Conservation (phyloP, 306 rosid species). For the Malus asiatica region DNA sequence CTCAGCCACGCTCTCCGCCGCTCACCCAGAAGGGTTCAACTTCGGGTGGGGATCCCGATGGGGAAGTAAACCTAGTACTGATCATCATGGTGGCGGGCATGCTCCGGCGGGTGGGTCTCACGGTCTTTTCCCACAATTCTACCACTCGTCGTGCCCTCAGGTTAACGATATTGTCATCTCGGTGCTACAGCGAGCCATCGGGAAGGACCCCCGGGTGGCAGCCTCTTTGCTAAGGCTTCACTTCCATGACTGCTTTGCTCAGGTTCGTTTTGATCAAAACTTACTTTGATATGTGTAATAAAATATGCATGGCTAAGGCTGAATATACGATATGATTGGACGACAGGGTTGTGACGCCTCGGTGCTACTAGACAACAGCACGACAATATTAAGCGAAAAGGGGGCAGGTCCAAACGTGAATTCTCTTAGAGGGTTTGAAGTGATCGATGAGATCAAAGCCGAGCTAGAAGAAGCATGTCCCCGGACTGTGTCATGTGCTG, state of each 20-base stretch:
- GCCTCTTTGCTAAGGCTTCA: slow-evolving; percentile 84
- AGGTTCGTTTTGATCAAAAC: slow-evolving; percentile 23
- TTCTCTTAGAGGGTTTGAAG: slow-evolving; percentile 66
- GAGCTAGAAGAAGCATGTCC: slow-evolving; percentile 73
- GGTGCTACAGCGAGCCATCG: slow-evolving; percentile 57
- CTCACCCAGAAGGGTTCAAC: slow-evolving; percentile 50
- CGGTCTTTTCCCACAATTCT: slow-evolving; percentile 58
- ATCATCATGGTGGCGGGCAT: slow-evolving; percentile 11
- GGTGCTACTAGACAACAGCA: slow-evolving; percentile 52
- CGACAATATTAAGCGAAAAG: slow-evolving; percentile 51
- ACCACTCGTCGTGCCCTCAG: slow-evolving; percentile 73
- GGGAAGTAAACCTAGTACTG: not conserved
- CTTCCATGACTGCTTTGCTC: slow-evolving; percentile 78
- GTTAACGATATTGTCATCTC: slow-evolving; percentile 74
- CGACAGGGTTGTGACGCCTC: slow-evolving; percentile 78
- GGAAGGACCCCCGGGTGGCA: slow-evolving; percentile 50
- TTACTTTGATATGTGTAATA: no score
- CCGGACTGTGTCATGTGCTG: slow-evolving; percentile 72
- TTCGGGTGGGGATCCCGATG: slow-evolving; percentile 40
- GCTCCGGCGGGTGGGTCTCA: slow-evolving; percentile 32
- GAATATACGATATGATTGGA: not conserved
- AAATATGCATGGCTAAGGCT: not conserved
- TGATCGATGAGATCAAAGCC: slow-evolving; percentile 68
- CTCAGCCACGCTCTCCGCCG: slow-evolving; percentile 21
- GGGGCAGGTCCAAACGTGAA: slow-evolving; percentile 62